A percentile compares a stretch with the other conserved stretches of the same genome.
These are phyloP conservation scores for Gremmenia infestans DNA, from an alignment of 2,329 filamentous ascomycete species.

Conservation along the genomic window DNA sequence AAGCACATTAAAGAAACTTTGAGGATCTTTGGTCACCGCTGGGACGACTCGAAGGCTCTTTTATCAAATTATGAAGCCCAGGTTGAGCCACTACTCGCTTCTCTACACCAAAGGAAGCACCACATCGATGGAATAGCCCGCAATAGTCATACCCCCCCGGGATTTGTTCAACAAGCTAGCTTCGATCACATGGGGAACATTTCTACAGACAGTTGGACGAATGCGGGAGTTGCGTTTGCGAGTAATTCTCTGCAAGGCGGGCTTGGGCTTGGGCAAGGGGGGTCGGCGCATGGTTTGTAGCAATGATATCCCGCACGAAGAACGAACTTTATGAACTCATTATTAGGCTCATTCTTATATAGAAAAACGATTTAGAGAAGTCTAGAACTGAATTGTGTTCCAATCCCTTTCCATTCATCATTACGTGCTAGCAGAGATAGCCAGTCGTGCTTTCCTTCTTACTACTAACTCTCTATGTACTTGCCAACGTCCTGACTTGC, in stretches of 20 bases:
- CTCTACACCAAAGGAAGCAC: slow-evolving; percentile 41
- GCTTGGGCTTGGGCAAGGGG: background rate
- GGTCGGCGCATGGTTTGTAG: slow-evolving; percentile 12
- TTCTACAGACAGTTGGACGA: slow-evolving; percentile 18
- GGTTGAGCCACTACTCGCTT: slow-evolving; percentile 22
- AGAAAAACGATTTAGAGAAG: background rate
- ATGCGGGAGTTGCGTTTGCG: slow-evolving; percentile 13
- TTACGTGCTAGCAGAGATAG: background rate
- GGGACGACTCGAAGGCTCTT: slow-evolving; percentile 53
- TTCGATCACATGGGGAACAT: slow-evolving; percentile 22
- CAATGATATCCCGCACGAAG: background rate
- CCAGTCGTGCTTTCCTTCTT: background rate
- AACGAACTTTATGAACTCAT: background rate
- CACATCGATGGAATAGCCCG: slow-evolving; percentile 19
- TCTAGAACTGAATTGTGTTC: background rate
- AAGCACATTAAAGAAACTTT: slow-evolving; percentile 50
- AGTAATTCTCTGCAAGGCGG: slow-evolving; percentile 14
- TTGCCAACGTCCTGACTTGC: background rate
- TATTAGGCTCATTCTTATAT: background rate
- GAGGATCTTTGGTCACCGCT: slow-evolving; percentile 52
- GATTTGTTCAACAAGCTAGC: slow-evolving; percentile 12
- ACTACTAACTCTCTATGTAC: background rate
- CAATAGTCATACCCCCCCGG: slow-evolving; percentile 21
- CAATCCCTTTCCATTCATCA: background rate
- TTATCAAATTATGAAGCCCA: slow-evolving; percentile 46